phyloP scores from a whole-genome alignment of 1,284 basidiomycete species.

The Wallemia ichthyophaga region DNA sequence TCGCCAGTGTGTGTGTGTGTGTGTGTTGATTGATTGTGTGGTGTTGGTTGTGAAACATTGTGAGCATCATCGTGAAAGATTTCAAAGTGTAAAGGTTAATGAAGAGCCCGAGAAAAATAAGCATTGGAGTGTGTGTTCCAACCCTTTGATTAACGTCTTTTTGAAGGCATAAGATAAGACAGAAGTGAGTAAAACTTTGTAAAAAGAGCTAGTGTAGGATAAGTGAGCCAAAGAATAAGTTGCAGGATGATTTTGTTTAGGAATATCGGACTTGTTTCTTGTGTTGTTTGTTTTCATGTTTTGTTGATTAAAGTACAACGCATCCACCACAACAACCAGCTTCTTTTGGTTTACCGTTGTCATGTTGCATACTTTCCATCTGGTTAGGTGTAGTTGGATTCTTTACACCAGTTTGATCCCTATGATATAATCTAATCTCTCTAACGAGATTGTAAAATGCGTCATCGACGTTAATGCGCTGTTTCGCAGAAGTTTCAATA shows the following conservation, averaged over 20 bases:
- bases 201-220: not conserved
- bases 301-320: conserved; percentile 26
- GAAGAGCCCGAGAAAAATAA: not conserved
- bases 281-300: not conserved
- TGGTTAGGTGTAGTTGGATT: not conserved
- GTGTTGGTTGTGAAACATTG: not conserved
- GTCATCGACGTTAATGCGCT: conserved; percentile 93
- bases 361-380: conserved; percentile 22
- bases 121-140: too few relatives aligned
- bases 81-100: not conserved
- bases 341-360: conserved; percentile 16
- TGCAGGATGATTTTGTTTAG: too few relatives aligned
- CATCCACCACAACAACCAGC: conserved; percentile 42
- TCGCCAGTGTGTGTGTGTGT: too few relatives aligned
- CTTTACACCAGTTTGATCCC: conserved; percentile 21
- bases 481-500: conserved; percentile 96
- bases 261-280: not conserved
- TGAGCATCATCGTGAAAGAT: not conserved
- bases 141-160: too few relatives aligned
- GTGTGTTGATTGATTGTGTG: not conserved
- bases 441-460: conserved; percentile 91
- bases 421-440: conserved; percentile 90
- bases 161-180: not conserved
- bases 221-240: too few relatives aligned
- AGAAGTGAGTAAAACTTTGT: not conserved